Conservation (phyloP, 208 protist genomes). For the Trypanosoma platydactyli region DNA sequence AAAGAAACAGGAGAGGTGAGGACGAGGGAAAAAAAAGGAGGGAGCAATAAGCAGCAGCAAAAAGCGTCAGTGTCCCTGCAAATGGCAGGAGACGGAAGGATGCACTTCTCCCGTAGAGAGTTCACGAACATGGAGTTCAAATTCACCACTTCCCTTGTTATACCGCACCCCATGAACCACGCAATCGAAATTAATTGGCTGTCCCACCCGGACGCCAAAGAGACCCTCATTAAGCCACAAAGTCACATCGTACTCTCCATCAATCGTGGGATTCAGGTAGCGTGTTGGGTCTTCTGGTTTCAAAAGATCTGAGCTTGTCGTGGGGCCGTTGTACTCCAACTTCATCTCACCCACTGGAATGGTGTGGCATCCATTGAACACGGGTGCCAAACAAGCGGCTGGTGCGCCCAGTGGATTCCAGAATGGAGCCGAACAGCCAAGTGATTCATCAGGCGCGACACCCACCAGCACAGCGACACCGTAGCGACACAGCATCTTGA, state of each 20-base stretch:
- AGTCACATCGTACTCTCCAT: constrained; percentile 44
- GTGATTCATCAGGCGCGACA: constrained; percentile 30
- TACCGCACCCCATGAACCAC: constrained; percentile 69
- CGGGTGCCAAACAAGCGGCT: constrained; percentile 68
- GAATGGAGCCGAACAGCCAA: constrained; percentile 44
- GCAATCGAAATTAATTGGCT: constrained; percentile 29
- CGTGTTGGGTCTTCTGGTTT: constrained; percentile 48
- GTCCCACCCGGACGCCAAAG: constrained; percentile 61
- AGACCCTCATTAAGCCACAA: constrained; percentile 76
- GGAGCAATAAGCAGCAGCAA: background rate
- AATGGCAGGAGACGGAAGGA: constrained; percentile 3
- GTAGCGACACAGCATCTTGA: constrained; percentile 78
- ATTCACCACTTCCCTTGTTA: constrained; percentile 40
- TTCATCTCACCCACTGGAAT: constrained; percentile 52
- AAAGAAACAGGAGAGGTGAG: background rate
- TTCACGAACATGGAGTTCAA: constrained; percentile 68
- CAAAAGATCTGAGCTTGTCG: constrained; percentile 41
- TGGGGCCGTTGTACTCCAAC: constrained; percentile 80
- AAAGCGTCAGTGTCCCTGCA: background rate
- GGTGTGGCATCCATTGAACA: constrained; percentile 52
- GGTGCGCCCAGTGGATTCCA: constrained; percentile 77
- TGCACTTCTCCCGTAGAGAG: constrained; percentile 27
- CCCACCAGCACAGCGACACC: constrained; percentile 72
- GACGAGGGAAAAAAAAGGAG: background rate
- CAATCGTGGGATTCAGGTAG: constrained; percentile 57